A percentile compares a stretch with the other conserved stretches of the same genome.
phyloP scores from a whole-genome alignment of 768 basidiomycete species.

The Xerocomellus dryophilus region DNA sequence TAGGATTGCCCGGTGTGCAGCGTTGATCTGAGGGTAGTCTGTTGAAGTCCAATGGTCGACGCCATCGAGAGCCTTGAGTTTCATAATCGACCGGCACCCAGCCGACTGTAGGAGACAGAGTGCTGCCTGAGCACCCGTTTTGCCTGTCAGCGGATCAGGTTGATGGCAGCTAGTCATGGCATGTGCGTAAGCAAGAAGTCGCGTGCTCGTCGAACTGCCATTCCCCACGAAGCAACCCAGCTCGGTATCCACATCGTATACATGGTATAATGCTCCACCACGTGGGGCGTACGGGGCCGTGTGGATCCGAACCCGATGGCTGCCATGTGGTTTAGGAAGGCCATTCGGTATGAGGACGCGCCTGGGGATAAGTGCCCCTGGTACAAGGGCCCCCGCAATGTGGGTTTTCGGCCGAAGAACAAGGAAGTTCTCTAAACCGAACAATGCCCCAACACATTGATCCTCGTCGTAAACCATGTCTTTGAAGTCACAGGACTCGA shows the following conservation, averaged over 20 bases:
- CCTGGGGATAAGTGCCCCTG: not conserved
- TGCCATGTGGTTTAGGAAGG: not conserved
- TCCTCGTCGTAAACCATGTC: constrained; percentile 36
- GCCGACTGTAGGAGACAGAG: not conserved
- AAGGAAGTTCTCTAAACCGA: constrained; percentile 38
- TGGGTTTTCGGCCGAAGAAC: constrained; percentile 14
- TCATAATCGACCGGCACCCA: constrained; percentile 38
- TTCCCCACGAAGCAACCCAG: not conserved
- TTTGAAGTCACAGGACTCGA: constrained; percentile 39
- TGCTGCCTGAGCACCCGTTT: not conserved
- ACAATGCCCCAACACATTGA: constrained; percentile 40
- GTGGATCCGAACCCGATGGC: not conserved
- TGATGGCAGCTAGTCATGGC: not conserved
- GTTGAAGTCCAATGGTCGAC: not conserved
- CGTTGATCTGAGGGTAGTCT: not conserved
- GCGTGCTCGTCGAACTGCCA: not conserved
- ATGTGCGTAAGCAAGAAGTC: not conserved
- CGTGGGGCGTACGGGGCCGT: too few species aligned
- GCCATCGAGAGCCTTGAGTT: constrained; percentile 9
- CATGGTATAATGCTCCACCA: not conserved
- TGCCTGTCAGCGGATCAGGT: not conserved
- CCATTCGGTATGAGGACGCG: not conserved
- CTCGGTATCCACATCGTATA: not conserved
- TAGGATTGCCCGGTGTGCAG: not conserved
- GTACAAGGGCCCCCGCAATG: not conserved